Base-by-base conservation (phyloP, 768 basidiomycete genomes). In the Psilocybe cyanescens region DNA sequence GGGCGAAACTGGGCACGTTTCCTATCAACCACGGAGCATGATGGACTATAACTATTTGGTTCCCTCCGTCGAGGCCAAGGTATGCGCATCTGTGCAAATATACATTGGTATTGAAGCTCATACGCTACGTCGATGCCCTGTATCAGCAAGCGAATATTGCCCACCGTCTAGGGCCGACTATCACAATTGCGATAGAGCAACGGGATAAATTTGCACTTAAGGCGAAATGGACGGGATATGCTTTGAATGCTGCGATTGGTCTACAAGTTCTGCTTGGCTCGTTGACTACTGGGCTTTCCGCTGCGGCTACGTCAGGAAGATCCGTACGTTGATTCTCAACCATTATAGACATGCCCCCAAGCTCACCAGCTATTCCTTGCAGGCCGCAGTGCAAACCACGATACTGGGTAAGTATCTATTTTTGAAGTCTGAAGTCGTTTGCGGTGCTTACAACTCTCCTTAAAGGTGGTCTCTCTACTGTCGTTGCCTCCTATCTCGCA, bases 401-500 rank as follows among this genome's bases (percentile, higher is more conserved):
- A 56, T 61, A 9, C 41, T 61, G 6, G 60, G 60, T 56, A 19
- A 45, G 45, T 35, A 35, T 2, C 16, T 56, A 8, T 31, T 33
- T 29, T 6, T 55, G 48, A 35, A 17, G 1, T 30, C 11, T 16
- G 16, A 46, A 14, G n/a, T n/a, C 33, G 33, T 30, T 11, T 17
- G 9, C 5, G 29, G n/a, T 8, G 4, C n/a, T 24, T 31, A 28
- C 45, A 24, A 56, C 16, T 19, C n/a, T 2, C 19, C 28, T 35
- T 7, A 41, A 30, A 86, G 88, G 91, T 33, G 90, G 86, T 16
- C 59, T 88, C 5, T 73, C 89, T 3, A 92, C 90, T 0, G n/a
- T 91, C 17, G 81, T 87, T 11, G 89, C 90, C 14, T 87, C 89
- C 2, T 91, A 88, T 70, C 79, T 92, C 35, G 91, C 90, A 3